phyloP scores from a whole-genome alignment of 306 rosid species.

The Rosa chinensis region DNA sequence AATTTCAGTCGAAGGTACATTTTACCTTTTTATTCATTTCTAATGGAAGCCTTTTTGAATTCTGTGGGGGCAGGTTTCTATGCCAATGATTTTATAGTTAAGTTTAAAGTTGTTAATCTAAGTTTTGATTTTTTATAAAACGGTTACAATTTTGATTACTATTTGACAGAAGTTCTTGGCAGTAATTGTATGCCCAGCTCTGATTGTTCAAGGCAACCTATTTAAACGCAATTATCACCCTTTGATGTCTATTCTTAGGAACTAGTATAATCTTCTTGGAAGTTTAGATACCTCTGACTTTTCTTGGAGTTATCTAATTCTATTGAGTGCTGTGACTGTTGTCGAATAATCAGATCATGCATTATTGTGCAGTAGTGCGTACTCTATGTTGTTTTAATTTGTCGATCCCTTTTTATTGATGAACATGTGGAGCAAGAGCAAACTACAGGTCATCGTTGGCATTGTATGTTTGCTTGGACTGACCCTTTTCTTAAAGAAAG shows the following conservation, averaged over 20 bases:
- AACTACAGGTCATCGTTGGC: constrained; percentile 85
- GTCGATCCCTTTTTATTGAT: constrained; percentile 23
- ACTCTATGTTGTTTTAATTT: constrained; percentile 14
- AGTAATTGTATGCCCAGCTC: too few species aligned
- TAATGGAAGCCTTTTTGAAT: too few species aligned
- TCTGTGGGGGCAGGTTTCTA: too few species aligned
- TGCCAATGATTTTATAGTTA: too few species aligned
- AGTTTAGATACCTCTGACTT: too few species aligned
- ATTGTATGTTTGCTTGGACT: constrained; percentile 58
- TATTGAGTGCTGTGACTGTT: not conserved
- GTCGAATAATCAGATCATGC: not conserved
- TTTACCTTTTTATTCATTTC: too few species aligned
- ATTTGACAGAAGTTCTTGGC: too few species aligned
- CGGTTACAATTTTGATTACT: not conserved
- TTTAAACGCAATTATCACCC: too few species aligned
- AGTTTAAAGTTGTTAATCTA: not conserved
- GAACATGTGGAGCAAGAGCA: constrained; percentile 85
- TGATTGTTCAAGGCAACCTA: too few species aligned
- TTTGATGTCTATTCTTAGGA: too few species aligned
- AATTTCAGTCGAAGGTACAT: too few species aligned
- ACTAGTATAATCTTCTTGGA: too few species aligned
- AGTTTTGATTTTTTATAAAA: not conserved
- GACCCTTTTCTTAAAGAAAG: not conserved
- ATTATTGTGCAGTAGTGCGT: not conserved
- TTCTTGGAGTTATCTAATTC: not conserved